A percentile compares a stretch with the other conserved stretches of the same genome.
phyloP scores from a whole-genome alignment of 164 flowering plant genomes.

The Magnolia changhungtana region DNA sequence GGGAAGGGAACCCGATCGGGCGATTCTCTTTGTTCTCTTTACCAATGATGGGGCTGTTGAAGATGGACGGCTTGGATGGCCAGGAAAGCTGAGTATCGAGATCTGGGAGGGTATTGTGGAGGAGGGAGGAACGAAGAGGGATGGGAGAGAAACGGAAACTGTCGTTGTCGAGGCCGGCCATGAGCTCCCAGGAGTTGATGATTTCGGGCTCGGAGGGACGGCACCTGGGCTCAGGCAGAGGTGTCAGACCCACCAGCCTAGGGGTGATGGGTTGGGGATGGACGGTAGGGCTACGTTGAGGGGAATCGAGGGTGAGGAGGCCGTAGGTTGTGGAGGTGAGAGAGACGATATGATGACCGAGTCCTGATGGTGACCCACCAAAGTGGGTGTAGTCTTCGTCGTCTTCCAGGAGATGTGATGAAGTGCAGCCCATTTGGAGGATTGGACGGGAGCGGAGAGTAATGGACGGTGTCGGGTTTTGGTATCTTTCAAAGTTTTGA shows the following conservation, averaged over 20 bases:
- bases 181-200: constrained; percentile 93
- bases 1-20: neutral
- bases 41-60: neutral
- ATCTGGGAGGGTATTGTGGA: constrained; percentile 18
- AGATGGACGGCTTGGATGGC: constrained; percentile 7
- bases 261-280: constrained; percentile 21
- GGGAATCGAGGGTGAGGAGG: constrained; percentile 70
- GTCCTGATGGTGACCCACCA: constrained; percentile 42
- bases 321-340: constrained; percentile 97
- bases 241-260: constrained; percentile 9
- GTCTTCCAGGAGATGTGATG: constrained; percentile 59
- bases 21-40: constrained; percentile 10
- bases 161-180: constrained; percentile 79
- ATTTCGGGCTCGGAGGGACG: constrained; percentile 48
- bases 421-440: constrained; percentile 69
- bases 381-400: constrained; percentile 45
- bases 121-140: constrained; percentile 15
- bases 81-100: constrained; percentile 17
- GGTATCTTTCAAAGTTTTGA: too few relatives aligned
- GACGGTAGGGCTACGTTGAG: constrained; percentile 25
- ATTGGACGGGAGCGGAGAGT: too few relatives aligned
- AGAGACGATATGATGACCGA: constrained; percentile 79
- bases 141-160: constrained; percentile 59
- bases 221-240: constrained; percentile 35
- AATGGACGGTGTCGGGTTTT: too few relatives aligned